A percentile compares a stretch with the other conserved stretches of the same genome.
These are phyloP conservation scores for Pseudozyma pruni DNA, from an alignment of 1,284 basidiomycete species.

Conservation along the genomic window DNA sequence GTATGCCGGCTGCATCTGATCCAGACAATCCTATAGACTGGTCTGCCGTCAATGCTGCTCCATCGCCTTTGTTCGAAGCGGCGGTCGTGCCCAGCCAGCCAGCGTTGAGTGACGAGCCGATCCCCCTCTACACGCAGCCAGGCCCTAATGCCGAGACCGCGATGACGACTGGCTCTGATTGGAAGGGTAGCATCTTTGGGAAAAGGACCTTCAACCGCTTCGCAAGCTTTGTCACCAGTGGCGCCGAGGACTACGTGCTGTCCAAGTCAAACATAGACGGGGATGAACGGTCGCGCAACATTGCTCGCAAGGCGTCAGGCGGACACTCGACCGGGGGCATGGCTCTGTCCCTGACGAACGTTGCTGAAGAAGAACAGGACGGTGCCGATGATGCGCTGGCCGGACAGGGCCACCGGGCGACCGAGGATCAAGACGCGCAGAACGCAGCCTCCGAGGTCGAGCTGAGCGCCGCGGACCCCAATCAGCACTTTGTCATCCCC, in stretches of 20 bases:
- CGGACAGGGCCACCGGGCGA: not conserved
- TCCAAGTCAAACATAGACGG: conserved; percentile 23
- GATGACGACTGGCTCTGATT: conserved; percentile 12
- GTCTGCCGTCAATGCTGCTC: conserved; percentile 14
- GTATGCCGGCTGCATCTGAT: conserved; percentile 21
- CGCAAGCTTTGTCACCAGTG: conserved; percentile 83
- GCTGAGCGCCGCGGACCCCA: conserved; percentile 15
- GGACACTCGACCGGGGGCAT: conserved; percentile 7
- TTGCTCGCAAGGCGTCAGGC: conserved; percentile 39
- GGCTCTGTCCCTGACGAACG: conserved; percentile 9
- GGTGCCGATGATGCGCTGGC: not conserved
- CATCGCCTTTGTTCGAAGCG: not conserved
- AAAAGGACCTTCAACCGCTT: conserved; percentile 82
- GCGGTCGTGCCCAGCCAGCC: not conserved
- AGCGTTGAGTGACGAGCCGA: not conserved
- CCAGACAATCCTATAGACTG: conserved; percentile 25
- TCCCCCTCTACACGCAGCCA: not conserved
- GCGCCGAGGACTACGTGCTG: conserved; percentile 75
- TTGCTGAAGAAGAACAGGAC: conserved; percentile 16
- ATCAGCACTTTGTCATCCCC: conserved; percentile 76
- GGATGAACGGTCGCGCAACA: conserved; percentile 24
- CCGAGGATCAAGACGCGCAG: not conserved
- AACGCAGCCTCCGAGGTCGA: not conserved
- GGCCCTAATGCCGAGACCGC: not conserved
- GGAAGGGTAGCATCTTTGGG: conserved; percentile 72